phyloP scores from a whole-genome alignment of 148 eudicot genomes.

The Arbutus unedo region DNA sequence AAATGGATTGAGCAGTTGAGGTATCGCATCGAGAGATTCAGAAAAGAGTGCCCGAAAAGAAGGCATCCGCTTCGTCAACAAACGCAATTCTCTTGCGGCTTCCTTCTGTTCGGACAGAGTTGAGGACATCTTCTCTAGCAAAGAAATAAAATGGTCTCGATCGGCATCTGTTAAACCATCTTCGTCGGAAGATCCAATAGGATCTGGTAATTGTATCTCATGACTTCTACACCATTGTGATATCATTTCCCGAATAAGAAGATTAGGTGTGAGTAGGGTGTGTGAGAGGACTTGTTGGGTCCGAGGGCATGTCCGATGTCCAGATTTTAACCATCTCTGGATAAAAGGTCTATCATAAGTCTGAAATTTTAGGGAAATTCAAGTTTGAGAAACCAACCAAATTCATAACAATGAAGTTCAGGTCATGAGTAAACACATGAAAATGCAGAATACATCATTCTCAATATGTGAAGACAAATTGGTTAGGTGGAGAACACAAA shows the following conservation, averaged over 20 bases:
- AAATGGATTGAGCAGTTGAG: slow-evolving; percentile 55
- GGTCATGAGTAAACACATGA: background rate
- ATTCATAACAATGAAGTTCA: background rate
- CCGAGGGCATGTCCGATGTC: slow-evolving; percentile 72
- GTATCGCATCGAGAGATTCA: slow-evolving; percentile 51
- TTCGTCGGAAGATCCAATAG: slow-evolving; percentile 33
- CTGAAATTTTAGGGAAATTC: slow-evolving; percentile 32
- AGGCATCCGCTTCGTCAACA: slow-evolving; percentile 69
- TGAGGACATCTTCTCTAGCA: slow-evolving; percentile 68
- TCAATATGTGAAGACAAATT: background rate
- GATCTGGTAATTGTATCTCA: slow-evolving; percentile 50
- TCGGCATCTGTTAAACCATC: slow-evolving; percentile 59
- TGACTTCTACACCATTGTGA: slow-evolving; percentile 63
- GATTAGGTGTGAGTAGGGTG: slow-evolving; percentile 66
- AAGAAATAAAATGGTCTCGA: slow-evolving; percentile 44
- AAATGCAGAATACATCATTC: background rate
- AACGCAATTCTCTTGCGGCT: slow-evolving; percentile 77
- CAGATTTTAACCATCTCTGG: slow-evolving; percentile 82
- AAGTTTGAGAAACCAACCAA: slow-evolving; percentile 4
- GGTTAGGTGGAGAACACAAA: background rate
- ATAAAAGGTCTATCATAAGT: slow-evolving; percentile 82
- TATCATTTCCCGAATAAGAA: slow-evolving; percentile 64
- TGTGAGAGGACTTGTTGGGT: slow-evolving; percentile 93
- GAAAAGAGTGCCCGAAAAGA: slow-evolving; percentile 83
- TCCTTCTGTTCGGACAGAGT: slow-evolving; percentile 64